These are phyloP conservation scores for Naegleria fowleri DNA, from an alignment of 208 protist genomes.

Conservation along the genomic window DNA sequence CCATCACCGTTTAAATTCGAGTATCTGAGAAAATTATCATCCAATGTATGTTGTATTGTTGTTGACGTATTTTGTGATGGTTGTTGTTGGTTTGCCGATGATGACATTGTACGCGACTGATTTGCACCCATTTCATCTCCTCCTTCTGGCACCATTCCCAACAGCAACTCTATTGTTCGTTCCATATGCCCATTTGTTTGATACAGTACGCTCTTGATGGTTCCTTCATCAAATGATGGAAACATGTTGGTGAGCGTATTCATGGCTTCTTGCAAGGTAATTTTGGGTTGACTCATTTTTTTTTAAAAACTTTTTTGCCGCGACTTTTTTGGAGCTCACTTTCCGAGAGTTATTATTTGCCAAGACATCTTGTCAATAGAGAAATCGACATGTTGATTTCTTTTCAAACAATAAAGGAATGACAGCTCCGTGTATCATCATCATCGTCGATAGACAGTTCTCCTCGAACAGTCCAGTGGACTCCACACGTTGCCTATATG, in stretches of 20 bases:
- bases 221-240: background rate
- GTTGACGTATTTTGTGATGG: background rate
- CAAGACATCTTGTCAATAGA: no score
- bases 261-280: background rate
- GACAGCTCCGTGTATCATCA: no score
- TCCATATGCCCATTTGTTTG: slow-evolving; percentile 21
- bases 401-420: no score
- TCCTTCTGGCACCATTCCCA: background rate
- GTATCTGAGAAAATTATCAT: background rate
- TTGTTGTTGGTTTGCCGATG: background rate
- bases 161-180: background rate
- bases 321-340: no score
- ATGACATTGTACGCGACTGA: background rate
- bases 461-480: no score
- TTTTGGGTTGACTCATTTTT: background rate
- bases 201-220: background rate
- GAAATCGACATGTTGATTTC: no score
- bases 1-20: background rate
- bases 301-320: background rate
- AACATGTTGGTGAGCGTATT: background rate
- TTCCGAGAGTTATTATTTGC: no score
- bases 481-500: no score
- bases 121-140: background rate
- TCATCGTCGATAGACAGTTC: no score
- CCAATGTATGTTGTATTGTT: background rate